A percentile compares a stretch with the other conserved stretches of the same genome.
These are phyloP conservation scores for Thuidium tamariscinum DNA, from an alignment of 225 moss, liverwort and hornwort genomes.

Conservation along the genomic window DNA sequence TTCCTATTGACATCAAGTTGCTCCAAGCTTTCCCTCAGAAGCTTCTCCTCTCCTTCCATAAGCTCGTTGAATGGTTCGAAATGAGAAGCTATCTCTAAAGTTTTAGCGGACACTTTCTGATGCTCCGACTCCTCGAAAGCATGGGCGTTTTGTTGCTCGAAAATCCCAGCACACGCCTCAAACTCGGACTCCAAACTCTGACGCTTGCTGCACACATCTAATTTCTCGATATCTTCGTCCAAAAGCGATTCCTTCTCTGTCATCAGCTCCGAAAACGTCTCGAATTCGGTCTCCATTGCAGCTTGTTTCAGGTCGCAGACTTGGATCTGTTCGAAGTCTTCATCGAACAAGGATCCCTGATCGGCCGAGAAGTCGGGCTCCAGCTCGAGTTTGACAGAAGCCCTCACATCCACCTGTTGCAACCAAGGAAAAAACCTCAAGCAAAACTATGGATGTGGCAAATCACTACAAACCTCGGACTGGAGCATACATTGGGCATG, in stretches of 20 bases:
- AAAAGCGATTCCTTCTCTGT: slow-evolving; percentile 35
- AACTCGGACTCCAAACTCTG: slow-evolving; percentile 56
- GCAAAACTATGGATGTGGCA: not conserved
- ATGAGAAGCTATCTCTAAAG: slow-evolving; percentile 37
- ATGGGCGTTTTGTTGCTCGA: slow-evolving; percentile 7
- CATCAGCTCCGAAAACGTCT: slow-evolving; percentile 58
- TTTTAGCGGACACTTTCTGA: slow-evolving; percentile 25
- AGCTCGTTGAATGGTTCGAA: slow-evolving; percentile 44
- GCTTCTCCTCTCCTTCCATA: slow-evolving; percentile 46
- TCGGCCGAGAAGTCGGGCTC: slow-evolving; percentile 13
- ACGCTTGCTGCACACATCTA: slow-evolving; percentile 33
- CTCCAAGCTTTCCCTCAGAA: slow-evolving; percentile 35
- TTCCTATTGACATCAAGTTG: not conserved
- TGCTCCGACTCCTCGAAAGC: slow-evolving; percentile 17
- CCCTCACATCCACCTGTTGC: slow-evolving; percentile 1
- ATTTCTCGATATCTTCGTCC: slow-evolving; percentile 41
- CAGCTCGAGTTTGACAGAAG: not conserved
- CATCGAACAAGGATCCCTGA: slow-evolving; percentile 27
- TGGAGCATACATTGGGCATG: not conserved
- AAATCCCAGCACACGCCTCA: slow-evolving; percentile 21
- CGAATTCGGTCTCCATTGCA: slow-evolving; percentile 52
- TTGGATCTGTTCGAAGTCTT: slow-evolving; percentile 30
- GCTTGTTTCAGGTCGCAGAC: slow-evolving; percentile 37
- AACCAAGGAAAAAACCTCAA: not conserved
- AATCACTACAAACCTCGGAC: not conserved